These are phyloP conservation scores for Ligustrum vulgare DNA, from an alignment of 257 asterid species.

Conservation along the genomic window DNA sequence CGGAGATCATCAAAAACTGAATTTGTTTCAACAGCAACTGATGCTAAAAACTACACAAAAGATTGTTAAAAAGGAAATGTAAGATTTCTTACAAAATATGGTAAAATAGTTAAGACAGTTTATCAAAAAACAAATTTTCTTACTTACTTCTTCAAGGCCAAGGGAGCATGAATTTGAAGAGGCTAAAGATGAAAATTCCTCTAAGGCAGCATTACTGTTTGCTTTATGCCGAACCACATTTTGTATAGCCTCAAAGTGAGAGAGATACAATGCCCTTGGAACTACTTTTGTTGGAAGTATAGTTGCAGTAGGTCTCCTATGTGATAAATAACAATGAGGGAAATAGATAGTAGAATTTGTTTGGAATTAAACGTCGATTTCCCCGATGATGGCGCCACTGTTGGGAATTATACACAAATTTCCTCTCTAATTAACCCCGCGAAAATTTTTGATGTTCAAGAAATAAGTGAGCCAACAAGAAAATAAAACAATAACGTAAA, in stretches of 20 bases:
- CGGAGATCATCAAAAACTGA: conserved; percentile 64
- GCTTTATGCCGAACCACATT: conserved; percentile 71
- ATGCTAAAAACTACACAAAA: conserved; percentile 52
- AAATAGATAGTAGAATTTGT: too few relatives aligned
- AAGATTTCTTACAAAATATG: conserved; percentile 1
- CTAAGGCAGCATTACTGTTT: conserved; percentile 60
- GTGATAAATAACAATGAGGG: too few relatives aligned
- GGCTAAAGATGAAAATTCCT: conserved; percentile 59
- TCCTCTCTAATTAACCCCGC: too few relatives aligned
- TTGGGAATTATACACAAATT: too few relatives aligned
- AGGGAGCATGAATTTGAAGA: conserved; percentile 48
- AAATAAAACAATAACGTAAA: too few relatives aligned
- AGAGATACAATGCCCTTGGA: conserved; percentile 57
- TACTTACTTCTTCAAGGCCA: conserved; percentile 69
- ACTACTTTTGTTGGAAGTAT: too few relatives aligned
- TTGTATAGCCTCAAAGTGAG: conserved; percentile 81
- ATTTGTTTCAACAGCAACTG: conserved; percentile 55
- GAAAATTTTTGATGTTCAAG: too few relatives aligned
- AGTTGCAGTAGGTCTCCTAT: too few relatives aligned
- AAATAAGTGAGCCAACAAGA: too few relatives aligned
- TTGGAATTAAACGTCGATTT: too few relatives aligned
- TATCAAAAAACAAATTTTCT: neutral
- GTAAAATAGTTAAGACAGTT: neutral
- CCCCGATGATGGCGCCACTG: too few relatives aligned
- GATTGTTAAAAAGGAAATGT: conserved; percentile 14